These are phyloP conservation scores for Globisporangium megalacanthum DNA, from an alignment of 352 stramenopile species.

Conservation along the genomic window DNA sequence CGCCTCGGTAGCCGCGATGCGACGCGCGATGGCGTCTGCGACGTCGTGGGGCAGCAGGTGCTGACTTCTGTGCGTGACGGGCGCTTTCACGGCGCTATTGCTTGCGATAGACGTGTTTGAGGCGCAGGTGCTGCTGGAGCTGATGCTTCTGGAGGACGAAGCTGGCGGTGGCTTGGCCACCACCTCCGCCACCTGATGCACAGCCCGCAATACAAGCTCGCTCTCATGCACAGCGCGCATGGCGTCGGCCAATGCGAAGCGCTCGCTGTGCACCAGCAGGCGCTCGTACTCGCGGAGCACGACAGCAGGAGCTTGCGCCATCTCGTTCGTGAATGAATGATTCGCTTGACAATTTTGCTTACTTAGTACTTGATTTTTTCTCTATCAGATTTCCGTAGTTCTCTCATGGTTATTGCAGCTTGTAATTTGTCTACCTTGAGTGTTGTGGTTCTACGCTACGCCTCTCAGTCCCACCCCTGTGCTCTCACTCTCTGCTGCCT, in stretches of 20 bases:
- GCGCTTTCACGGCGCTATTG: not conserved
- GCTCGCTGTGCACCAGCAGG: constrained; percentile 33
- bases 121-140: not conserved
- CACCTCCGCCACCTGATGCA: not conserved
- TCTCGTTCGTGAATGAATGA: too few relatives aligned
- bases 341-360: too few relatives aligned
- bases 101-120: not conserved
- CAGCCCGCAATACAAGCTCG: constrained; percentile 1
- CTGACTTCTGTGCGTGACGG: not conserved
- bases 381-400: too few relatives aligned
- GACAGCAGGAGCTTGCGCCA: not conserved
- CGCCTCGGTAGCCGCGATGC: not conserved
- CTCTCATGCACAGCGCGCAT: constrained; percentile 4
- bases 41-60: constrained; percentile 5
- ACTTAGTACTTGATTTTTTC: too few relatives aligned
- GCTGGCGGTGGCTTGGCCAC: not conserved
- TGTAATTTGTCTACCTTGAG: too few relatives aligned
- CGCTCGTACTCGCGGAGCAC: constrained; percentile 35
- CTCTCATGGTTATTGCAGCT: too few relatives aligned
- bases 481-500: too few relatives aligned
- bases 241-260: constrained; percentile 27
- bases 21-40: constrained; percentile 8
- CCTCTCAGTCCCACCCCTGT: too few relatives aligned
- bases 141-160: not conserved
- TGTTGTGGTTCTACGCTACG: too few relatives aligned